A percentile compares a stretch with the other conserved stretches of the same genome.
These are phyloP conservation scores for Ramaria sp. DNA, from an alignment of 768 basidiomycete genomes.

Conservation along the genomic window DNA sequence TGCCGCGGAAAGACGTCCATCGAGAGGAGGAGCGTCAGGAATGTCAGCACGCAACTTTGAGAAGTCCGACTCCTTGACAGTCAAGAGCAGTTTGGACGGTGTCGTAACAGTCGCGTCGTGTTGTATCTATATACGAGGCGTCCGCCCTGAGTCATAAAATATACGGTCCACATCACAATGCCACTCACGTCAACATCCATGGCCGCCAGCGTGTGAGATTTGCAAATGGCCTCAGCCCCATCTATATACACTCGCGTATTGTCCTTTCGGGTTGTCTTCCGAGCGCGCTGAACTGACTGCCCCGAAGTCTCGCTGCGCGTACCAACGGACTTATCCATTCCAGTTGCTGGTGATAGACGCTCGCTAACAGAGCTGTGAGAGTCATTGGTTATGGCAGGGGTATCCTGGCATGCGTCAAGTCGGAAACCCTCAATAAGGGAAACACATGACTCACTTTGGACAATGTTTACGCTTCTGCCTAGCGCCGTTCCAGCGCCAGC, in stretches of 20 bases:
- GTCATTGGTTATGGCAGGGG: not conserved
- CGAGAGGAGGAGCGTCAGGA: not conserved
- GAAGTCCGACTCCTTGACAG: constrained; percentile 8
- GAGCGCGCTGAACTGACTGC: not conserved
- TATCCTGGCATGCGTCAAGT: not conserved
- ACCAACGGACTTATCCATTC: not conserved
- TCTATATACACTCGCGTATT: not conserved
- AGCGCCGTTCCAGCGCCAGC: too few species aligned
- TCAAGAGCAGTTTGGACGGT: not conserved
- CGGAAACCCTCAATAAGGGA: not conserved
- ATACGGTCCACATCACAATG: not conserved
- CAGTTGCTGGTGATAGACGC: not conserved
- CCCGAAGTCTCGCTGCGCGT: not conserved
- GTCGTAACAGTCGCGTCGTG: not conserved
- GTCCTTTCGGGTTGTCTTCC: not conserved
- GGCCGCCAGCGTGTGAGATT: not conserved
- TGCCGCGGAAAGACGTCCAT: not conserved
- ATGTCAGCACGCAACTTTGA: not conserved
- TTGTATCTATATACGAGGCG: not conserved
- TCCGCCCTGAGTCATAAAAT: not conserved
- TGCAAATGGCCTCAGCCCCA: not conserved
- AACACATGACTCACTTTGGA: too few species aligned
- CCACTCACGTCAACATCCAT: not conserved
- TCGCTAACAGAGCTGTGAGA: not conserved
- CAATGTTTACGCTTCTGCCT: too few species aligned